Base-by-base conservation (phyloP, 78 protist species). In the Emiliania huxleyi region DNA sequence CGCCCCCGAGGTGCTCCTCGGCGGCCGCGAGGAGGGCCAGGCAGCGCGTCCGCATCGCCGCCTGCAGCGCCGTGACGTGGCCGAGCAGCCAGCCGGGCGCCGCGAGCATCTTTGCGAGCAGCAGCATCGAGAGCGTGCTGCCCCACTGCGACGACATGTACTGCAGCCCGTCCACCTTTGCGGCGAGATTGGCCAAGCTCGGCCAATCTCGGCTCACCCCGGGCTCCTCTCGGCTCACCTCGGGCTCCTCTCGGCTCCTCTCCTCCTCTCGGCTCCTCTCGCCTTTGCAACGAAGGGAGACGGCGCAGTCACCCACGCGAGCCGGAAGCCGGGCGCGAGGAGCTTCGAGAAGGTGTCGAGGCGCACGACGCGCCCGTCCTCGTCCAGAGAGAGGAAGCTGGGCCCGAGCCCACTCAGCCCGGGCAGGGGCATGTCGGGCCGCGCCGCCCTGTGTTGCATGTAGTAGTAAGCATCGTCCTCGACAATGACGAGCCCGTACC, bases 81-180 rank as follows among this genome's bases (percentile, higher is more conserved):
- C 40, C 83, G 40, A 33, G 40, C 40, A 73, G 18, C 83, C 83
- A 73, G 83, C 83, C 83, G 33, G 37, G 44, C 42, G 37, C 1
- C 22, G 83, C 2, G 42, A 73, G 83, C 37, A 73, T 2, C 83
- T 73, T 29, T 5, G 43, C 37, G 83, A 73, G 83, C 44, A 73
- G 44, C 44, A 29, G 8, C 33, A 73, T 73, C 44, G 83, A 73
- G 42, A 73, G 83, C 37, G 83, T 33, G 42, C 83, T 18, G 83
- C 83, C 83, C 83, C 83, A 73, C 83, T 73, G 83, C 83, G 83
- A 73, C 83, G 83, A 73, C 40, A 35, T 35, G 83, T 35, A 73
- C 15, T 5, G 11, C 40, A 35, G 83, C 33, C 33, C 83, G 83
- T 73, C n/a, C n/a, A n/a, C n/a, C n/a, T n/a, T n/a, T n/a, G n/a